phyloP scores from a whole-genome alignment of 2,329 filamentous ascomycete species.

The Thielaviopsis euricoi region DNA sequence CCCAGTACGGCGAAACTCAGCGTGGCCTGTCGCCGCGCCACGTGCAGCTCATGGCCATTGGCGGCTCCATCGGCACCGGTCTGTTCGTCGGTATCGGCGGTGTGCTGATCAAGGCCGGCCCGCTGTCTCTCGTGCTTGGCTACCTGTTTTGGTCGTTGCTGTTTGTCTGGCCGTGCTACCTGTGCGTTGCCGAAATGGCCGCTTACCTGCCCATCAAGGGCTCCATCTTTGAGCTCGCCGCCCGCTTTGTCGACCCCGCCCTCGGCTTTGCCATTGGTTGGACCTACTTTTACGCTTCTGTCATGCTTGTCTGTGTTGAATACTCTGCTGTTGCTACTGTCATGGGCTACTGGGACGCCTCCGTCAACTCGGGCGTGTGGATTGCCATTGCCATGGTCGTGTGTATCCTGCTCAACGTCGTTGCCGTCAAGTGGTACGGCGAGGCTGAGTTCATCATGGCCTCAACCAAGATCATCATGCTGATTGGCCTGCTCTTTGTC shows the following conservation, averaged over 20 bases:
- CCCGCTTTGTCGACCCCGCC: constrained; percentile 37
- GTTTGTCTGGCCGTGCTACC: constrained; percentile 27
- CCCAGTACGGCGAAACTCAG: constrained; percentile 6
- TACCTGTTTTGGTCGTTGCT: constrained; percentile 28
- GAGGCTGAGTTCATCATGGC: constrained; percentile 38
- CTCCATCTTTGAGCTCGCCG: constrained; percentile 37
- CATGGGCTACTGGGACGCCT: constrained; percentile 27
- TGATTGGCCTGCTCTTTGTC: constrained; percentile 40
- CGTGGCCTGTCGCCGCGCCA: constrained; percentile 19
- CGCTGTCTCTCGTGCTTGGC: constrained; percentile 27
- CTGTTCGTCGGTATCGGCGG: constrained; percentile 30
- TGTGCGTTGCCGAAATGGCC: constrained; percentile 39
- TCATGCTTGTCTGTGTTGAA: constrained; percentile 29
- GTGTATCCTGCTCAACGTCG: constrained; percentile 30
- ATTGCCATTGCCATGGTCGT: constrained; percentile 30
- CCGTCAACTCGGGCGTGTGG: constrained; percentile 30
- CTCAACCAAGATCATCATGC: constrained; percentile 31
- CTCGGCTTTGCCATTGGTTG: constrained; percentile 39
- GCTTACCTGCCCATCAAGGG: constrained; percentile 37
- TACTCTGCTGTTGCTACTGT: constrained; percentile 28
- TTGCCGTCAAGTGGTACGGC: constrained; percentile 27
- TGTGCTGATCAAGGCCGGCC: constrained; percentile 25
- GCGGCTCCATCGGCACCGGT: constrained; percentile 29
- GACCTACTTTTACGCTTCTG: constrained; percentile 32
- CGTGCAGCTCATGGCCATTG: constrained; percentile 33